Conservation (phyloP, 768 basidiomycete species). For the Tricholoma sp. region DNA sequence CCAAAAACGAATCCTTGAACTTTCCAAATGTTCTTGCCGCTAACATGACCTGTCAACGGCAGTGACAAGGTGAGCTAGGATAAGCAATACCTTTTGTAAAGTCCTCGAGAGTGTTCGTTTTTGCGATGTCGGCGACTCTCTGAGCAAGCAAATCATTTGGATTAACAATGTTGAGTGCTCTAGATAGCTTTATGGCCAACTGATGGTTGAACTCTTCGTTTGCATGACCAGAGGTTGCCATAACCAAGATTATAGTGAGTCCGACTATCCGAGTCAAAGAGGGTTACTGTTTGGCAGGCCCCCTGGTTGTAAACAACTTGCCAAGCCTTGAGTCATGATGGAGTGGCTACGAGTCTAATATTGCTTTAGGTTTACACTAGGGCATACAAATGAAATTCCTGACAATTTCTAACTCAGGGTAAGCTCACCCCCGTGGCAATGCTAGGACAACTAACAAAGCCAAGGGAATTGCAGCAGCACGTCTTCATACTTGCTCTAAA, state of each 20-base stretch:
- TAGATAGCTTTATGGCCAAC: slow-evolving; percentile 73
- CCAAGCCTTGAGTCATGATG: too few relatives aligned
- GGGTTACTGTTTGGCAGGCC: too few relatives aligned
- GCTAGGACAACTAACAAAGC: too few relatives aligned
- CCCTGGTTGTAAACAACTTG: too few relatives aligned
- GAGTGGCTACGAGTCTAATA: too few relatives aligned
- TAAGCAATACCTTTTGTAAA: slow-evolving; percentile 60
- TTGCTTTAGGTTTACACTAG: too few relatives aligned
- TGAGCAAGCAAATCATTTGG: slow-evolving; percentile 81
- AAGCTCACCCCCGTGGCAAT: too few relatives aligned
- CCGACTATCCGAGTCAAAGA: too few relatives aligned
- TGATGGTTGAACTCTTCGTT: slow-evolving; percentile 56
- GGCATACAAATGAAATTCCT: too few relatives aligned
- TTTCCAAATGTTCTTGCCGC: slow-evolving; percentile 83
- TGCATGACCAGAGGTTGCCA: slow-evolving; percentile 7
- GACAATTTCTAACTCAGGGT: too few relatives aligned
- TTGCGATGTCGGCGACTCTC: slow-evolving; percentile 77
- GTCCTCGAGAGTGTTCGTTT: slow-evolving; percentile 53
- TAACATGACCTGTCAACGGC: slow-evolving; percentile 17
- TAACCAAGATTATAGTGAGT: not conserved
- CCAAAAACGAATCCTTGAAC: slow-evolving; percentile 74
- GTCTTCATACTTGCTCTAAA: too few relatives aligned
- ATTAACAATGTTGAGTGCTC: slow-evolving; percentile 73
- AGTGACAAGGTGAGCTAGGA: not conserved
- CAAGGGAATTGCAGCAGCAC: too few relatives aligned